These are phyloP conservation scores for Akanthomyces dipterigenus DNA, from an alignment of 2,329 filamentous ascomycete genomes.

Conservation along the genomic window DNA sequence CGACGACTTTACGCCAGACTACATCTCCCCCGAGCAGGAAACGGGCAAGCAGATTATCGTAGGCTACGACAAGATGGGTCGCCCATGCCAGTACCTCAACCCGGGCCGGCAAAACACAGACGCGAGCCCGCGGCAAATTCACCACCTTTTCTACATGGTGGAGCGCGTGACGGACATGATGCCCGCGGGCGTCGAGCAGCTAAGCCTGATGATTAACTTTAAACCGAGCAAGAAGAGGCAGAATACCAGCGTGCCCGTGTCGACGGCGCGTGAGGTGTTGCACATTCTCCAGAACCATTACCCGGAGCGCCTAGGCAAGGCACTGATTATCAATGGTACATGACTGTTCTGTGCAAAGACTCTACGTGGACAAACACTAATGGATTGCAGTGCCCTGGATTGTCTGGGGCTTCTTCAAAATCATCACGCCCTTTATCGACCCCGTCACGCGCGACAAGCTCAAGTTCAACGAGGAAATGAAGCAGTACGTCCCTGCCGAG, in stretches of 20 bases:
- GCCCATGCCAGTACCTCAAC: conserved; percentile 87
- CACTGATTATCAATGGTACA: conserved; percentile 81
- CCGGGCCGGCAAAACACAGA: conserved; percentile 92
- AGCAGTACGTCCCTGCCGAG: conserved; percentile 68
- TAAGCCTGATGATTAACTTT: conserved; percentile 88
- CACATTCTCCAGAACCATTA: conserved; percentile 93
- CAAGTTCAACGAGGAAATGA: conserved; percentile 93
- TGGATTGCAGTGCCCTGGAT: conserved; percentile 73
- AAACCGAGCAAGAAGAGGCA: conserved; percentile 68
- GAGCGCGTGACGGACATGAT: conserved; percentile 85
- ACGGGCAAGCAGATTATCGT: conserved; percentile 91
- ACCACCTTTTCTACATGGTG: conserved; percentile 94
- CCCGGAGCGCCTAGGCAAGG: conserved; percentile 82
- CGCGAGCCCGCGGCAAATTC: conserved; percentile 74
- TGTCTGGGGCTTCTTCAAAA: conserved; percentile 89
- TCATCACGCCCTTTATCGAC: conserved; percentile 95
- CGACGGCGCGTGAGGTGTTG: conserved; percentile 75
- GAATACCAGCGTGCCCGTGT: conserved; percentile 65
- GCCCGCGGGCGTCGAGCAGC: conserved; percentile 76
- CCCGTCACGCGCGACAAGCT: conserved; percentile 89
- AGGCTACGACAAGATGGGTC: conserved; percentile 76
- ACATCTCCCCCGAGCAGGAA: conserved; percentile 90
- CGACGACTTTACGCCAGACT: conserved; percentile 70
- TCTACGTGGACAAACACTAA: neutral
- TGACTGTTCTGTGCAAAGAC: conserved; percentile 12